Conservation (phyloP, 768 basidiomycete species). For the Amanita rubescens region DNA sequence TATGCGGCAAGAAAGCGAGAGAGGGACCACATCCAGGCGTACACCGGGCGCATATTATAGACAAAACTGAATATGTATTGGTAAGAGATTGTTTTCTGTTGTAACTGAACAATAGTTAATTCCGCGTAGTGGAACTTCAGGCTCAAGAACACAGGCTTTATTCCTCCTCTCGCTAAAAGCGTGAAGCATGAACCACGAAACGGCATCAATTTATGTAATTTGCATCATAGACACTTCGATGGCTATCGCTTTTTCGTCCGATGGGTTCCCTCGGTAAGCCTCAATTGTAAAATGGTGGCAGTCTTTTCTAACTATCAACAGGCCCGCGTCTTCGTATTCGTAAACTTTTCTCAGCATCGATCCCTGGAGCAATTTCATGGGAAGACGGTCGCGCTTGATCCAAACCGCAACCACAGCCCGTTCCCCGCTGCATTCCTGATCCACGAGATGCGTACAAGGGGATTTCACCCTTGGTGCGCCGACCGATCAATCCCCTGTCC, state of each 20-base stretch:
- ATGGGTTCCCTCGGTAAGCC: conserved; percentile 8
- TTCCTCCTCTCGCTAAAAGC: conserved; percentile 1
- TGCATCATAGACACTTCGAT: background rate
- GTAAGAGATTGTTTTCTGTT: conserved; percentile 10
- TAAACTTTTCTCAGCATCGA: background rate
- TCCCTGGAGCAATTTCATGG: conserved; percentile 2
- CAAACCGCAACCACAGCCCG: background rate
- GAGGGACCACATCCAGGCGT: conserved; percentile 9
- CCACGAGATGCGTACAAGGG: conserved; percentile 4
- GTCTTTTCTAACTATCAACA: background rate
- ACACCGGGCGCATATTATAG: conserved; percentile 7
- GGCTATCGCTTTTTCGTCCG: conserved; percentile 7
- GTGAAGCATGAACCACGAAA: conserved; percentile 9
- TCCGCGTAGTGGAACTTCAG: conserved; percentile 3
- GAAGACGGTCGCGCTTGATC: background rate
- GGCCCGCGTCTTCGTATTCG: background rate
- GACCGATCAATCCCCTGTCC: conserved; percentile 6
- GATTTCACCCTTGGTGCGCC: background rate
- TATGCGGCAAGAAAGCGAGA: conserved; percentile 3
- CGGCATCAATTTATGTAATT: background rate
- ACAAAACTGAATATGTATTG: conserved; percentile 8
- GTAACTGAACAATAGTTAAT: conserved; percentile 9
- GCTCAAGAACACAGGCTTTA: no score
- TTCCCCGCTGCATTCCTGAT: conserved; percentile 9
- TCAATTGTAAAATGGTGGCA: conserved; percentile 1